These are phyloP conservation scores for Metschnikowia koreensis DNA, from an alignment of 805 yeast genomes.

Conservation along the genomic window DNA sequence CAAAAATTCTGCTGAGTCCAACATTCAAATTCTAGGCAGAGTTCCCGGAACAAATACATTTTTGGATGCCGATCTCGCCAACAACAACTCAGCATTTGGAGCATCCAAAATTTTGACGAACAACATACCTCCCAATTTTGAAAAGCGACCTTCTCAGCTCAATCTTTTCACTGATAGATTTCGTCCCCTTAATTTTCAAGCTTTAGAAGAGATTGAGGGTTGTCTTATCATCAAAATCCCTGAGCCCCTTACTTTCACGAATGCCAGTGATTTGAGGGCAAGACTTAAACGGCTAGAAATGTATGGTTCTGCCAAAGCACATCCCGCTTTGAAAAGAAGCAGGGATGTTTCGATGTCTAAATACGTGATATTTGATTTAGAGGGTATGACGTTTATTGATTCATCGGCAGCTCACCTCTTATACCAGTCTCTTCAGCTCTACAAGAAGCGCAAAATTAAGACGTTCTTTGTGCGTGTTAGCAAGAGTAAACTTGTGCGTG, in stretches of 20 bases:
- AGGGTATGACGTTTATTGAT: constrained; percentile 43
- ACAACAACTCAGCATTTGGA: background rate
- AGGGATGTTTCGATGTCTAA: constrained; percentile 39
- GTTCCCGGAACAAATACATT: constrained; percentile 38
- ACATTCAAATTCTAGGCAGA: constrained; percentile 81
- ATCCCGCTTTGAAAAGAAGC: constrained; percentile 39
- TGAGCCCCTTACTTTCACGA: constrained; percentile 44
- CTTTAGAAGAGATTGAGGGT: constrained; percentile 44
- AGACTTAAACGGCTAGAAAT: constrained; percentile 41
- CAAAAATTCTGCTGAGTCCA: constrained; percentile 74
- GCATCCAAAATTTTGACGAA: background rate
- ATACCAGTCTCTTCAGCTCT: constrained; percentile 27
- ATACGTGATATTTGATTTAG: constrained; percentile 40
- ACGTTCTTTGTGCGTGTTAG: constrained; percentile 38
- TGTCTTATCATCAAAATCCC: constrained; percentile 43
- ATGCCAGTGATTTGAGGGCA: constrained; percentile 37
- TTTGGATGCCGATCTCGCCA: constrained; percentile 39
- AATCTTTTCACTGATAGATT: constrained; percentile 35
- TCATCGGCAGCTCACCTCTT: constrained; percentile 43
- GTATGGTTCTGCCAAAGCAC: constrained; percentile 44
- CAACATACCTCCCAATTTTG: background rate
- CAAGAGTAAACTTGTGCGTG: constrained; percentile 25
- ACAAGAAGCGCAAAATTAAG: constrained; percentile 30
- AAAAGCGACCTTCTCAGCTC: constrained; percentile 20
- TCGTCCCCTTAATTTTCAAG: constrained; percentile 34